These are phyloP conservation scores for Mycena vitilis DNA, from an alignment of 768 basidiomycete genomes.

Conservation along the genomic window DNA sequence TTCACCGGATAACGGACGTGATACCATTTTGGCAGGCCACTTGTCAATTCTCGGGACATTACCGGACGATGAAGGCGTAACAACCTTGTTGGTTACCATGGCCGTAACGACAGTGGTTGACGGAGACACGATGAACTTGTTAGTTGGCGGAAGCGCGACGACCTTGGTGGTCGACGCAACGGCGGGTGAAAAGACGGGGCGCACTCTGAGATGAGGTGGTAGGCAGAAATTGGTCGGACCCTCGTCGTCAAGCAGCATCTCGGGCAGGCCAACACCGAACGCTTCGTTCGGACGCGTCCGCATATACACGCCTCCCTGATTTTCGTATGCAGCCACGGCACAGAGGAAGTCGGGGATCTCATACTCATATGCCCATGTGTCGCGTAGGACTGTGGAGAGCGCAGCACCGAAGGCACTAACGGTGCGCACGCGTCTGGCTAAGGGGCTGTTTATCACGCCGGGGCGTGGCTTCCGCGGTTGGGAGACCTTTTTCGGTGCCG, in stretches of 20 bases:
- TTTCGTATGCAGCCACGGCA: neutral
- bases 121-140: neutral
- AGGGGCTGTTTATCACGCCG: neutral
- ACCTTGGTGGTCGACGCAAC: too few relatives aligned
- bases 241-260: neutral
- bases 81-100: too few relatives aligned
- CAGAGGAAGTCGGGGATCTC: neutral
- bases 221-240: too few relatives aligned
- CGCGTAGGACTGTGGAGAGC: neutral
- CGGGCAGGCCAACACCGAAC: neutral
- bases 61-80: too few relatives aligned
- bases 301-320: neutral
- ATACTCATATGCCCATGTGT: neutral
- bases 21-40: too few relatives aligned
- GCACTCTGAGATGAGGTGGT: too few relatives aligned
- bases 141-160: neutral
- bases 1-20: too few relatives aligned
- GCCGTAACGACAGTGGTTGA: too few relatives aligned
- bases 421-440: neutral
- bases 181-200: too few relatives aligned
- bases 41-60: too few relatives aligned
- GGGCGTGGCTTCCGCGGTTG: neutral
- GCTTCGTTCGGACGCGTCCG: neutral
- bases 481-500: neutral
- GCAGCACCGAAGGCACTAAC: conserved; percentile 1